These are phyloP conservation scores for Aspergillus sparsus DNA, from an alignment of 495 filamentous ascomycete genomes.

Conservation along the genomic window DNA sequence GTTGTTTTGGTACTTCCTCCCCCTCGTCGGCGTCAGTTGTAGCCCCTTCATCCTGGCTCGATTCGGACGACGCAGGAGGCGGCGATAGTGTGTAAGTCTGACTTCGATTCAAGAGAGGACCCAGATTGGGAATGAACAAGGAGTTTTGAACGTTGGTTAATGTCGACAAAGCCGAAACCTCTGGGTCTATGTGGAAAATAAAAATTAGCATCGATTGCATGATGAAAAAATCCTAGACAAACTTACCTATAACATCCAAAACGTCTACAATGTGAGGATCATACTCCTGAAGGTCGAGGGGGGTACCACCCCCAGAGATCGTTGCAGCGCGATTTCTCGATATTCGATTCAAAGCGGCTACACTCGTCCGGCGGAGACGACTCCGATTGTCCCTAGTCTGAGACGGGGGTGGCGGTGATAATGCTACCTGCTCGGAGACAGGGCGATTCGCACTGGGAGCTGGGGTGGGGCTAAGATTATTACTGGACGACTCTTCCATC, in stretches of 20 bases:
- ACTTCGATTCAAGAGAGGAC: slow-evolving; percentile 63
- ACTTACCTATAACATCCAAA: slow-evolving; percentile 67
- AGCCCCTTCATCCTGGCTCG: slow-evolving; percentile 27
- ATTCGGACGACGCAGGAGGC: slow-evolving; percentile 32
- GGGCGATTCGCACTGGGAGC: no score
- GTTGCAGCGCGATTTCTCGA: slow-evolving; percentile 41
- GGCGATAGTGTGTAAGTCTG: slow-evolving; percentile 74
- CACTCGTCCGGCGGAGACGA: slow-evolving; percentile 38
- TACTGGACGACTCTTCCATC: slow-evolving; percentile 36
- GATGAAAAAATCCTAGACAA: background rate
- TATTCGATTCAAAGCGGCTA: slow-evolving; percentile 36
- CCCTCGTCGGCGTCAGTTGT: slow-evolving; percentile 35
- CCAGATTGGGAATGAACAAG: slow-evolving; percentile 71
- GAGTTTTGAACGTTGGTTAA: slow-evolving; percentile 81
- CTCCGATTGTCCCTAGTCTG: slow-evolving; percentile 26
- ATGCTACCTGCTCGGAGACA: slow-evolving; percentile 1
- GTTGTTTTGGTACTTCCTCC: slow-evolving; percentile 28
- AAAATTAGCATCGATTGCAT: slow-evolving; percentile 2
- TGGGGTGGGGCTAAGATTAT: no score
- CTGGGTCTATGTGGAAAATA: slow-evolving; percentile 56
- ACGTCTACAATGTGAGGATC: slow-evolving; percentile 65
- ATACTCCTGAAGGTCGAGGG: slow-evolving; percentile 41
- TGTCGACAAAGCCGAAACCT: slow-evolving; percentile 71
- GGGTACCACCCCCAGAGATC: slow-evolving; percentile 31
- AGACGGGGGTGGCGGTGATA: slow-evolving; percentile 19